Base-by-base conservation (phyloP, 2,329 filamentous ascomycete genomes). In the Immersiporthe knoxdaviesiana region DNA sequence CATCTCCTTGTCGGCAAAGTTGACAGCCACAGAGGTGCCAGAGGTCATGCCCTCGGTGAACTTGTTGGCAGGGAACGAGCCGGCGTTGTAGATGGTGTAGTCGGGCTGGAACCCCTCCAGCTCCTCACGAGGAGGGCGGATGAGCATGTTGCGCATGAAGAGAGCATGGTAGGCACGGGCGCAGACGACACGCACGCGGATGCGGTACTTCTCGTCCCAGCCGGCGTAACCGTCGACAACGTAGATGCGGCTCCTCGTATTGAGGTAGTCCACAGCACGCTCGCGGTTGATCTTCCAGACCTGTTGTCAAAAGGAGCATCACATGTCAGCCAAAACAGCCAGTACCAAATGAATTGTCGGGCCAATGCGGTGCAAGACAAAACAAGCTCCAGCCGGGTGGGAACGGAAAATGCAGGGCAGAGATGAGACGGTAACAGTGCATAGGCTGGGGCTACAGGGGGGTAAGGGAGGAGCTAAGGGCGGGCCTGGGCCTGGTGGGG, bases 141-240 rank as follows among this genome's bases (percentile, higher is more conserved):
- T 99, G 79, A 99, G 92, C 96, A 99, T 99, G 88, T 99, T 99
- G 80, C 94, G 93, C 96, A 99, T 99, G 90, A 99, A 99, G 74
- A 99, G 90, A 72, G 96, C 96, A 88, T 99, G 96, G 88, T 99
- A 99, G 82, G 96, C 96, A 80, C 96, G 94, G 75, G 96, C 96
- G 85, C 96, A 99, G 79, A 99, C 94, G 74, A 99, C 95, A 78
- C 96, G 94, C 77, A 99, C 96, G 78, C 91, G 92, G 84, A 99
- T 98, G 75, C 94, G 89, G 87, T 99, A 99, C 82, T 96, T 94
- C 86, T 97, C 91, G 77, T 99, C 96, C 96, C 96, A 99, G 81
- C 96, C 96, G 75, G 96, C 96, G 80, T 91, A 99, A 74, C 96
- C 96, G 81, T 99, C 96, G 74, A 99, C 88, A 74, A 99, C 96